Conservation (phyloP, 176 grass and related monocot genomes). For the Tillandsia leiboldiana region DNA sequence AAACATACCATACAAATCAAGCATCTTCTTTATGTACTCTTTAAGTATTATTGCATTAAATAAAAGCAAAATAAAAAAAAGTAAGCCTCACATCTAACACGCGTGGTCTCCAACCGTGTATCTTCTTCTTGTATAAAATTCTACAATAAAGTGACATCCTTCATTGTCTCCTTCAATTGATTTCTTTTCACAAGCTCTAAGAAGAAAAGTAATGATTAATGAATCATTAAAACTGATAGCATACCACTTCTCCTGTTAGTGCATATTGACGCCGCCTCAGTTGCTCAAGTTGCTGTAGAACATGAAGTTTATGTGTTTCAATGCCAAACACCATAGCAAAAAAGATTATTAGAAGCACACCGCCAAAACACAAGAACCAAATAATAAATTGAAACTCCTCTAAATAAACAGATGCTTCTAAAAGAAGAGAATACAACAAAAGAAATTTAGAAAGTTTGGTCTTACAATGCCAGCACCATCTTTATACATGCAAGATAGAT, state of each 20-base stretch:
- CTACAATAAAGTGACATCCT: constrained; percentile 19
- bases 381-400: too few relatives aligned
- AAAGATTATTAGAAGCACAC: too few relatives aligned
- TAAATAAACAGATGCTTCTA: too few relatives aligned
- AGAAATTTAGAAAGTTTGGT: too few relatives aligned
- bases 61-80: background rate
- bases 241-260: constrained; percentile 28
- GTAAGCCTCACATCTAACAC: constrained; percentile 34
- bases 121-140: constrained; percentile 54
- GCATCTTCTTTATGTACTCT: constrained; percentile 3
- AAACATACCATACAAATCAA: background rate
- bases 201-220: background rate
- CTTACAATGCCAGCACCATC: too few relatives aligned
- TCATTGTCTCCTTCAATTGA: background rate
- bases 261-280: constrained; percentile 35
- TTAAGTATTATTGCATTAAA: constrained; percentile 1
- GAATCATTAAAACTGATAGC: background rate
- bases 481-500: too few relatives aligned
- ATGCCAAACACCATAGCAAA: background rate
- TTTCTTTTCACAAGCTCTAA: background rate
- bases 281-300: constrained; percentile 40
- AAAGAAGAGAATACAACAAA: too few relatives aligned
- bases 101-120: constrained; percentile 45
- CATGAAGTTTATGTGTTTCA: background rate
- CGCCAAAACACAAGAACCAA: too few relatives aligned